phyloP scores from a whole-genome alignment of 768 basidiomycete species.

The Pleurotus cornucopiae region DNA sequence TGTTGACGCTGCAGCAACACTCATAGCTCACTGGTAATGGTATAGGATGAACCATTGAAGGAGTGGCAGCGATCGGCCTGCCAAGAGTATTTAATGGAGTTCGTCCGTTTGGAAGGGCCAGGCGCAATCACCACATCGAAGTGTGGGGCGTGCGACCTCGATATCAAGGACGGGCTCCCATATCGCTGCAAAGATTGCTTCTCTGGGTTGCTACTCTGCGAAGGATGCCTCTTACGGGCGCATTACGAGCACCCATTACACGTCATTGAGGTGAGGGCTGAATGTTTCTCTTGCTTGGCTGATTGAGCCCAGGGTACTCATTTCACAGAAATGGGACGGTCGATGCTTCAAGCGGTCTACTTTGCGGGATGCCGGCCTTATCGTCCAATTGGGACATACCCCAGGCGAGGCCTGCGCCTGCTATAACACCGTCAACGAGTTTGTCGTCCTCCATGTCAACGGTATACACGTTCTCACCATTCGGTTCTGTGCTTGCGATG shows the following conservation, averaged over 20 bases:
- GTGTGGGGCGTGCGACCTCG: not conserved
- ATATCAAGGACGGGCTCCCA: not conserved
- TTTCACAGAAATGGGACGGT: conserved; percentile 6
- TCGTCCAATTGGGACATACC: conserved; percentile 10
- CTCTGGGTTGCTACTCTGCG: not conserved
- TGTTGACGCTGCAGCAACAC: not conserved
- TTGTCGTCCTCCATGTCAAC: conserved; percentile 24
- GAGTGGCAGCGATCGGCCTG: not conserved
- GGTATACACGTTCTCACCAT: conserved; percentile 27
- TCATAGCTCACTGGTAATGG: too few species aligned
- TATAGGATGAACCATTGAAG: not conserved
- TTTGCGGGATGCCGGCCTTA: conserved; percentile 14
- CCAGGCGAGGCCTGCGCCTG: not conserved
- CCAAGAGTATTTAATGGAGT: not conserved
- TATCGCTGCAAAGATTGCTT: not conserved
- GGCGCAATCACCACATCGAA: not conserved
- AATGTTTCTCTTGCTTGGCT: not conserved
- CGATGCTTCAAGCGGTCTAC: conserved; percentile 2
- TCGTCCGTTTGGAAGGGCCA: not conserved
- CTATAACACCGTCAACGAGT: conserved; percentile 12
- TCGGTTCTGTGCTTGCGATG: conserved; percentile 26
- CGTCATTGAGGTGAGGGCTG: not conserved
- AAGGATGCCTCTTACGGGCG: not conserved
- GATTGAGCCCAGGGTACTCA: not conserved
- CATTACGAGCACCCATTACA: not conserved